Evolutionary conservation across 495 filamentous ascomycete species (phyloP), one percentile per base, ranked within the genome.

Genomic region (Durotheca rogersii): DNA sequence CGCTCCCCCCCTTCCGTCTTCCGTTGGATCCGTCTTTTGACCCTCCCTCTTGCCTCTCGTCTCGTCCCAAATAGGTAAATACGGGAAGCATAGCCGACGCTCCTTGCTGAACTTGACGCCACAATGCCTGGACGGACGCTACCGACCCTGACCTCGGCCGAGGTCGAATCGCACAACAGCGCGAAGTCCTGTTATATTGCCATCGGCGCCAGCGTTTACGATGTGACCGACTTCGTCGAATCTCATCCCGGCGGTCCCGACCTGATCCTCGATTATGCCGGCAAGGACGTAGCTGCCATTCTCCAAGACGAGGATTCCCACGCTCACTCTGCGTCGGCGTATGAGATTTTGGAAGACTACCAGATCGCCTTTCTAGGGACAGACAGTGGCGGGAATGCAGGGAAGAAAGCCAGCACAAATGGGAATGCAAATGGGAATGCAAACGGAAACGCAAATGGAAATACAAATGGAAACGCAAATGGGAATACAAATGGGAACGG

Each of bases 181-280:
- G 69, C 66, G 30, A 84, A 90, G 66, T 94, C 88, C 16, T 97
- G 94, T 78, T 99, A 90, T 76, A 89, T 99, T 55, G 91, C 88
- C 0, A 67, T 96, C 33, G 93, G 89, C 25, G 78, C 77, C 18
- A 92, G 91, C 56, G 93, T 97, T 58, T 97, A 89, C 80, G 90
- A 99, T 77, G 80, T 99, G 50, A 95, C 94, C 17, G 76, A 82
- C 18, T 99, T 99, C 61, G 65, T 96, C 43, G 77, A 85, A 37
- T 82, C 87, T 50, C 94, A 99, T 67, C 94, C 94, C 25, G 94
- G 92, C 51, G 94, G 94, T 45, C 81, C 80, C 58, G 89, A 96
- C 48, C 67, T 97, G 48, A 83, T 99, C 46, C 75, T 97, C 37
- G 86, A 95, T 41, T 90, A 93, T 71, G 93, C 79, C 23, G 93